Base-by-base conservation (phyloP, 1,284 basidiomycete genomes). In the Cutaneotrichosporon sp. region DNA sequence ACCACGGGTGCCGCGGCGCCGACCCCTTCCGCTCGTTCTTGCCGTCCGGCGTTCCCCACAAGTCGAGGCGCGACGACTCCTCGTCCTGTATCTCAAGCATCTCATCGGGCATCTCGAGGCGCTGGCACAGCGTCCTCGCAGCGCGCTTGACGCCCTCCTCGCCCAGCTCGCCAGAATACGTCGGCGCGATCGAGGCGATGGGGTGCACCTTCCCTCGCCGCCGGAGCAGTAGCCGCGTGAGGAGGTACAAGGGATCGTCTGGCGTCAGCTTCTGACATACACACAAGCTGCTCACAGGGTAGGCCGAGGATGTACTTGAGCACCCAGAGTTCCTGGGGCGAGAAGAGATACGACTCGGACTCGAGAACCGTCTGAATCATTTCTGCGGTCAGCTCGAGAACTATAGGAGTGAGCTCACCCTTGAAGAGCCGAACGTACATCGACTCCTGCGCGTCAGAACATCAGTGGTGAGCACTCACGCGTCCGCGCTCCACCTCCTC, bases 241-340 rank as follows among this genome's bases (percentile, higher is more conserved):
- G 86, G 29, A 95, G 87, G 78, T 92, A 97, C n/a, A 89, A 86
- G 0, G 89, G 85, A 45, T 84, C 80, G 70, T 92, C 92, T 95
- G 49, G 31, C 13, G 45, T 59, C 18, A 61, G 59, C n/a, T n/a
- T 22, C n/a, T n/a, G n/a, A n/a, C n/a, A n/a, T n/a, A n/a, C 27
- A 22, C 47, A 18, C 25, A 4, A 36, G 31, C 20, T 42, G 67
- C 87, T 68, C 73, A 90, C 90, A 90, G 24, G 83, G 81, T 18
- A 92, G 78, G 3, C 67, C 68, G 20, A 82, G 76, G 66, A 88
- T 87, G 16, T 81, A 73, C 1, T 75, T 68, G 22, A 94, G 75
- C n/a, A 86, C 81, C 29, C 82, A 80, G 29, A 86, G 75, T 75
- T 95, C 93, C 7, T 83, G 77, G 0, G 82, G 70, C 2, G 84